phyloP scores from a whole-genome alignment of 2,329 filamentous ascomycete genomes.

The Aspergillus hiratsukae region DNA sequence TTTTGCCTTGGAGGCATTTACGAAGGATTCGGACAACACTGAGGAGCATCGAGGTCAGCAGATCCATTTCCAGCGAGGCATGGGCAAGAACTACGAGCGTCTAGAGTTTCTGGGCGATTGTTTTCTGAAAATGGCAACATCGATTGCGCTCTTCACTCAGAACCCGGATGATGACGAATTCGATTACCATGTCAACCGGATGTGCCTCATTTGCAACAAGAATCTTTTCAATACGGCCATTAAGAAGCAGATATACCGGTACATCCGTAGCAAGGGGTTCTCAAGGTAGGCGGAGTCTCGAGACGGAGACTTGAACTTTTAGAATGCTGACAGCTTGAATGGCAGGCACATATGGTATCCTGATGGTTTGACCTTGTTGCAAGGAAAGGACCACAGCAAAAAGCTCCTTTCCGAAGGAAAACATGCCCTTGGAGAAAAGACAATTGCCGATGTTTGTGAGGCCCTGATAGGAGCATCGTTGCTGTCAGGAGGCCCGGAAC shows the following conservation, averaged over 20 bases:
- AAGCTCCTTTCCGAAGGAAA: constrained; percentile 38
- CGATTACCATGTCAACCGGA: constrained; percentile 82
- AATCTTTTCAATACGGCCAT: constrained; percentile 78
- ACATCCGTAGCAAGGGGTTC: constrained; percentile 78
- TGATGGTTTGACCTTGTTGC: constrained; percentile 65
- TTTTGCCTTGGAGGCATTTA: constrained; percentile 81
- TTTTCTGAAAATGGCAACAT: constrained; percentile 93
- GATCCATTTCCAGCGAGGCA: constrained; percentile 72
- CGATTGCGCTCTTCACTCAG: constrained; percentile 75
- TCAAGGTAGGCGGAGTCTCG: constrained; percentile 51
- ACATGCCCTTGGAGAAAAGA: constrained; percentile 78
- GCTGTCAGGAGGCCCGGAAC: constrained; percentile 49
- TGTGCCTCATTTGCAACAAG: constrained; percentile 85
- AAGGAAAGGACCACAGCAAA: constrained; percentile 62
- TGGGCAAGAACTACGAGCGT: constrained; percentile 93
- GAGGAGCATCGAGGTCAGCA: constrained; percentile 66
- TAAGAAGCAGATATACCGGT: constrained; percentile 62
- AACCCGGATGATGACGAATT: constrained; percentile 77
- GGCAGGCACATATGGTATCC: constrained; percentile 79
- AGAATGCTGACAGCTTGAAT: constrained; percentile 6
- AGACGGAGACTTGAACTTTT: not conserved
- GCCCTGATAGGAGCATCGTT: constrained; percentile 84
- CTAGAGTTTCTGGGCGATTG: constrained; percentile 91
- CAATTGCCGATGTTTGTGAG: constrained; percentile 90
- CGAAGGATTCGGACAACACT: constrained; percentile 84